Base-by-base conservation (phyloP, 345 rosid species). In the Crucihimalaya himalaica region DNA sequence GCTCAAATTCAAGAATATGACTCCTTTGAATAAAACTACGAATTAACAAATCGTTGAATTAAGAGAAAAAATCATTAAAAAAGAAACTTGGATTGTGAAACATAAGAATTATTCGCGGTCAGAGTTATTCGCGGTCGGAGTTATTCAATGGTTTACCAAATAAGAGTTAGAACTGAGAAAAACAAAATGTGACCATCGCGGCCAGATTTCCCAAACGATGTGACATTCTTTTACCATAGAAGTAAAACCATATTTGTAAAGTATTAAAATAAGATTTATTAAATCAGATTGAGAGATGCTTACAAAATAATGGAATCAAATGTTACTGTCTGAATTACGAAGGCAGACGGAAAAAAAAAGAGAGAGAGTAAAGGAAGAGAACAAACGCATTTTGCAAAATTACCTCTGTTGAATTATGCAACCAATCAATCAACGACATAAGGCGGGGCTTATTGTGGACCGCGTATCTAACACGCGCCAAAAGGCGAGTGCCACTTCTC, bases 221-320 rank as follows among this genome's bases (percentile, higher is more conserved):
- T 37, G 53, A 57, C 78, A 45, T 66, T 46, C 51, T 8, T 11
- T 13, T 12, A 45, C 5, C 18, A 19, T 37, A 8, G 5, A 27
- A 15, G 12, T 14, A 12, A 40, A 29, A 18, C 32, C 15, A 12
- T 65, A 54, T n/a, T 28, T 32, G 32, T 1, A 11, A 61, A n/a
- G 5, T 16, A 21, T 37, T 11, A 5, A 35, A 61, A 51, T 37
- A 12, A 42, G 14, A 56, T 20, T 71, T 37, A 60, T 68, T 29
- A 60, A 68, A 68, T 40, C 20, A 75, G 68, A 60, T 42, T 10
- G 27, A 51, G 29, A 51, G 29, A 59, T 75, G 79, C 61, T 75
- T 60, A 75, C 79, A 75, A 68, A 75, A 67, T 51, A 75, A 75
- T 75, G 63, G 40, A 75, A 75, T 68, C 63, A 58, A 76, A 77